Evolutionary conservation across 2,329 filamentous ascomycete species (phyloP).

Genomic region (Blumeriella jaapii): DNA sequence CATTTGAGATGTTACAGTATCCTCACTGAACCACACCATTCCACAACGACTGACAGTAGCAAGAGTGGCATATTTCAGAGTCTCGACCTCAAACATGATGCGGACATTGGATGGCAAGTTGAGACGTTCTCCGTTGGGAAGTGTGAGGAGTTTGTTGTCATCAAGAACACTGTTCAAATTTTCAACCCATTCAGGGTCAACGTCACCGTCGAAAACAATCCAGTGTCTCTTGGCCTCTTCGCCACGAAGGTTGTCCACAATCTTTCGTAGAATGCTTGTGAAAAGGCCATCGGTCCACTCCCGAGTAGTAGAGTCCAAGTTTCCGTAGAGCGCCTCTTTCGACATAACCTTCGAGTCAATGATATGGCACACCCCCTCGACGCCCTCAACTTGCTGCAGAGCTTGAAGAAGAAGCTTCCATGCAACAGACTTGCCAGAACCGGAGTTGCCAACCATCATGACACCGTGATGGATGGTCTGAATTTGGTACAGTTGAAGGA

Average conservation of each 20-base stretch:
- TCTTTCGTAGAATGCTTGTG: conserved; percentile 94
- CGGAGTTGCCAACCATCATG: conserved; percentile 99
- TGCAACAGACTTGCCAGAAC: conserved; percentile 90
- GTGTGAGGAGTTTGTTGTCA: conserved; percentile 93
- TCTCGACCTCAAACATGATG: conserved; percentile 99
- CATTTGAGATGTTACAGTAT: conserved; percentile 87
- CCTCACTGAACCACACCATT: conserved; percentile 99
- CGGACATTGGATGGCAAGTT: conserved; percentile 90
- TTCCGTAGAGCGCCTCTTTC: conserved; percentile 94
- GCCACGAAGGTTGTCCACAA: conserved; percentile 95
- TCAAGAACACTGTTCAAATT: conserved; percentile 99
- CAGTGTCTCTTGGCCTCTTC: conserved; percentile 96
- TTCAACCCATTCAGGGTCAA: conserved; percentile 98
- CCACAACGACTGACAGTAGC: conserved; percentile 99
- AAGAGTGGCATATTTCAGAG: conserved; percentile 89
- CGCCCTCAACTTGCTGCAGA: conserved; percentile 76
- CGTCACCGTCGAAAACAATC: conserved; percentile 98
- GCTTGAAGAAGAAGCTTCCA: conserved; percentile 91
- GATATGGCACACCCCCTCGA: conserved; percentile 92
- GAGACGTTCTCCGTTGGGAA: conserved; percentile 96
- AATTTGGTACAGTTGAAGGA: conserved; percentile 94
- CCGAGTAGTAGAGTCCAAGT: conserved; percentile 86
- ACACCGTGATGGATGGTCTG: conserved; percentile 97
- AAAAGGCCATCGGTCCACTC: conserved; percentile 99
- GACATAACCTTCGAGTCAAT: conserved; percentile 99